Evolutionary conservation across 2,329 filamentous ascomycete genomes (phyloP), one percentile per base, ranked within the genome.

Genomic region (Blastomyces emzantsi): DNA sequence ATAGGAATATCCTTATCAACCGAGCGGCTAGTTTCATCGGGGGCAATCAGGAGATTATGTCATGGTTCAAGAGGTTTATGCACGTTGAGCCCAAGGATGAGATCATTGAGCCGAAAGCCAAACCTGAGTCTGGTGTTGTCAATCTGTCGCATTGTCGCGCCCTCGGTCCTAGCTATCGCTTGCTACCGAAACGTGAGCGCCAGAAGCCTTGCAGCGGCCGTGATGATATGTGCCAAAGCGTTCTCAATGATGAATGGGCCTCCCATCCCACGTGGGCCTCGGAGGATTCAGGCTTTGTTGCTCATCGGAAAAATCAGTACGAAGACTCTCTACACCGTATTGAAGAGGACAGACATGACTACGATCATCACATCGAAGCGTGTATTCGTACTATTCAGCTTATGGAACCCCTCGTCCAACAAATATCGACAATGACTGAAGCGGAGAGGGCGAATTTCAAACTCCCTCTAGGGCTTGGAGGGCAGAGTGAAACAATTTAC

Each of bases 251-350:
- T 70, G 90, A 97, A 69, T 99, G 94, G 94, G 94, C 94, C 1
- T 97, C 93, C 33, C 94, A 99, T 77, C 94, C 94, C 3, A 99
- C 94, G 0, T 99, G 94, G 94, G 94, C 93, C 1, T 97, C 93
- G 0, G 94, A 99, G 76, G 94, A 99, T 73, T 96, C 90, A 55
- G 94, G 94, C 0, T 99, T 99, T 70, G 93, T 99, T 65, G 94
- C 94, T 15, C 94, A 99, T 77, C 87, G 93, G 66, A 99, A 99
- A 83, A 99, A 99, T 70, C 86, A 89, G 62, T 96, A 89, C 67
- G 94, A 99, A 75, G 94, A 99, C 75, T 90, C 90, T 41, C 85
- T 99, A 9, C 94, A 99, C 73, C 85, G 94, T 25, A 97, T 99
- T 65, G 94, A 99, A 76, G 94, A 99, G 76, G 94, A 99, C 75